Percentiles rank a stretch among this genome's conserved stretches.
These are phyloP conservation scores for Phytopythium cucurbitacearum DNA, from an alignment of 352 stramenopile genomes.

Conservation along the genomic window DNA sequence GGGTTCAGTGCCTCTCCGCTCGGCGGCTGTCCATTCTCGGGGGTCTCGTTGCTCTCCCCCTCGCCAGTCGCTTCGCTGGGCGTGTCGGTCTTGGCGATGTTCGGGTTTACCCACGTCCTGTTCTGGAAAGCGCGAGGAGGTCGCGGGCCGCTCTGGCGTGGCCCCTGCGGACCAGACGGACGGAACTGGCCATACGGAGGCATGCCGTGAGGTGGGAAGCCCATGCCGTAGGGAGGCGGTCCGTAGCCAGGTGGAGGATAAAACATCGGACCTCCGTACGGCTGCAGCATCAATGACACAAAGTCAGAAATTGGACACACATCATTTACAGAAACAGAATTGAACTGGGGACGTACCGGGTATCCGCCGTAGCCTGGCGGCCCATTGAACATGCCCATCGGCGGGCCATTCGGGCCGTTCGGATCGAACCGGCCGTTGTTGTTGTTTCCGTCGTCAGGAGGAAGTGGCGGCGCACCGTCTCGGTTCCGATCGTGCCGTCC, in stretches of 20 bases:
- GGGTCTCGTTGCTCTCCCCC: slow-evolving; percentile 4
- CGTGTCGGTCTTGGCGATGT: slow-evolving; percentile 52
- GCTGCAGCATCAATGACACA: slow-evolving; percentile 23
- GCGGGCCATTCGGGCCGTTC: slow-evolving; percentile 24
- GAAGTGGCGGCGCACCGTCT: slow-evolving; percentile 22
- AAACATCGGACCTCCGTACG: slow-evolving; percentile 70
- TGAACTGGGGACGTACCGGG: slow-evolving; percentile 29
- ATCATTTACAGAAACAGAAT: not conserved
- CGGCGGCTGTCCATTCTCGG: not conserved
- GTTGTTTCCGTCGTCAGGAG: slow-evolving; percentile 19
- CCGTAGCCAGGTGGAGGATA: slow-evolving; percentile 59
- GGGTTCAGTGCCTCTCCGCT: slow-evolving; percentile 24
- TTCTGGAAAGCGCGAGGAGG: slow-evolving; percentile 71
- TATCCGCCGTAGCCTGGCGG: slow-evolving; percentile 64
- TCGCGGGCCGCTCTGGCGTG: slow-evolving; percentile 20
- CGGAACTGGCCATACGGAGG: slow-evolving; percentile 23
- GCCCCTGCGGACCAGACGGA: slow-evolving; percentile 13
- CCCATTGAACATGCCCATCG: slow-evolving; percentile 47
- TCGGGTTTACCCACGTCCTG: slow-evolving; percentile 82
- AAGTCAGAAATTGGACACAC: not conserved
- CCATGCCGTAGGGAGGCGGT: slow-evolving; percentile 76
- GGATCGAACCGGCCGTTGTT: slow-evolving; percentile 15
- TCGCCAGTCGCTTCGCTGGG: slow-evolving; percentile 18
- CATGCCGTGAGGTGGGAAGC: slow-evolving; percentile 59
- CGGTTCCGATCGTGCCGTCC: slow-evolving; percentile 2